These are phyloP conservation scores for Madurella fahalii DNA, from an alignment of 2,329 filamentous ascomycete species.

Conservation along the genomic window DNA sequence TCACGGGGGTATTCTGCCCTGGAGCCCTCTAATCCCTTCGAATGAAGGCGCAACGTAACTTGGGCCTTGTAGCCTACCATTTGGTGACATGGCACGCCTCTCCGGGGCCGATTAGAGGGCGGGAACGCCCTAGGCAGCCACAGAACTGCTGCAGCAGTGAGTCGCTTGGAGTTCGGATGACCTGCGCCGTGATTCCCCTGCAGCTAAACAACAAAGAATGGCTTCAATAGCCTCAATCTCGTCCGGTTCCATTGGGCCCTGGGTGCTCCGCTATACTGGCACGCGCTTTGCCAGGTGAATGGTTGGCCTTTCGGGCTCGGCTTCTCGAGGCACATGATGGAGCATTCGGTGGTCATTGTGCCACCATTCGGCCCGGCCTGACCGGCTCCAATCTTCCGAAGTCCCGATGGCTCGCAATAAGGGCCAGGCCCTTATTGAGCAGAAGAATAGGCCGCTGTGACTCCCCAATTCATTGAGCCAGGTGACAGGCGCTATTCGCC, in stretches of 20 bases:
- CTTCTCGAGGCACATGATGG: not conserved
- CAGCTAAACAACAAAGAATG: not conserved
- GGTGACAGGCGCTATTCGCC: not conserved
- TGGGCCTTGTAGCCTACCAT: not conserved
- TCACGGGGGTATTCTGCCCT: slow-evolving; percentile 38
- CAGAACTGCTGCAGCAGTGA: not conserved
- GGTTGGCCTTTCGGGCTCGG: not conserved
- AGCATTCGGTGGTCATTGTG: not conserved
- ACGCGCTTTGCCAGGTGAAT: not conserved
- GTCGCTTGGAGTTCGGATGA: not conserved
- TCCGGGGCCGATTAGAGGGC: not conserved
- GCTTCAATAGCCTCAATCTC: not conserved
- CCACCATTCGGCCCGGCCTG: not conserved
- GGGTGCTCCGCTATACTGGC: not conserved
- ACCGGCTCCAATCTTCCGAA: not conserved
- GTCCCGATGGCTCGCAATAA: not conserved
- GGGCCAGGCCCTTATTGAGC: not conserved
- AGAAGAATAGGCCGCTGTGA: not conserved
- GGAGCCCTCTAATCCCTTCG: slow-evolving; percentile 45
- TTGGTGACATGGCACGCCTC: not conserved
- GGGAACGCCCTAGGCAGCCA: not conserved
- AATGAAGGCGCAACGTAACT: slow-evolving; percentile 31
- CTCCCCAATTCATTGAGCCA: not conserved
- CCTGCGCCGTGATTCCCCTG: not conserved
- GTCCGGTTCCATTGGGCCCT: not conserved